phyloP scores from a whole-genome alignment of 345 rosid species.

The Brassica nigra region DNA sequence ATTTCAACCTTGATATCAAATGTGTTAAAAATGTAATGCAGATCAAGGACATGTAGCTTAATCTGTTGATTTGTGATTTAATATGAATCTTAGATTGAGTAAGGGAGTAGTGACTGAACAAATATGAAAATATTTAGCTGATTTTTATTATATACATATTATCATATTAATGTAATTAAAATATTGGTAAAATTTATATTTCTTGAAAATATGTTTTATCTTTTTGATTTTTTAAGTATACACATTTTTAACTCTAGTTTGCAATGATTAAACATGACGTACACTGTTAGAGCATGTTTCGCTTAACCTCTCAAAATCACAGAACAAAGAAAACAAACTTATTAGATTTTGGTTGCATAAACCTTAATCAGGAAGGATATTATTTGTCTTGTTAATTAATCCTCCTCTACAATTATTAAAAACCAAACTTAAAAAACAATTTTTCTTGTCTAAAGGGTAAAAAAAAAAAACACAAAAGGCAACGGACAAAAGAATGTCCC shows the following conservation, averaged over 20 bases:
- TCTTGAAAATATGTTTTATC: no score
- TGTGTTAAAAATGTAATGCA: no score
- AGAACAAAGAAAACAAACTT: neutral
- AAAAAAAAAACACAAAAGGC: neutral
- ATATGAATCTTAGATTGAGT: no score
- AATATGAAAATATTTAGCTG: no score
- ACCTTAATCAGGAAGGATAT: conserved; percentile 35
- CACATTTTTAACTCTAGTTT: no score
- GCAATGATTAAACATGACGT: neutral
- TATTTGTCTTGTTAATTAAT: conserved; percentile 36
- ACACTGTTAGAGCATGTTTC: conserved; percentile 14
- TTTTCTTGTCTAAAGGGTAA: neutral
- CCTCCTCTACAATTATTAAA: conserved; percentile 21
- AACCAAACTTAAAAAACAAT: neutral
- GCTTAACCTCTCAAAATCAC: neutral
- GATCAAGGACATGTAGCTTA: no score
- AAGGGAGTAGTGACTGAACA: no score
- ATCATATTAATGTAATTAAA: no score
- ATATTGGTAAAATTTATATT: no score
- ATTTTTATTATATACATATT: no score
- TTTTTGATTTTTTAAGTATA: no score
- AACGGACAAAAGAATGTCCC: conserved; percentile 17
- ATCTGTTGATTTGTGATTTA: no score
- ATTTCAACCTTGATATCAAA: neutral
- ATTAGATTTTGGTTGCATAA: neutral